Conservation (phyloP, 1,139 yeast genomes). For the Candida neerlandica region DNA sequence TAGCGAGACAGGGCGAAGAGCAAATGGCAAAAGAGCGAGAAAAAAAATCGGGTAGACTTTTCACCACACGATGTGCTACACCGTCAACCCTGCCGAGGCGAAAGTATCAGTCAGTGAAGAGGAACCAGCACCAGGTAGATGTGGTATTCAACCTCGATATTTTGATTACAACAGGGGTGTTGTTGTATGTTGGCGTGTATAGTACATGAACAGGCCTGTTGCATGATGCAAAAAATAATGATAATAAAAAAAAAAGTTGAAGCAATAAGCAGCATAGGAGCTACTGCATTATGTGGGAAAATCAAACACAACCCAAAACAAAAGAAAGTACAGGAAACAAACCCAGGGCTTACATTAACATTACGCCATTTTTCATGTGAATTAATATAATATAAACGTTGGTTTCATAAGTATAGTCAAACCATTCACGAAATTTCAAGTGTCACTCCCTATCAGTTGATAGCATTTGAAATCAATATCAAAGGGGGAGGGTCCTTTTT, state of each 20-base stretch:
- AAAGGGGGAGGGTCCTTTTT: too few species aligned
- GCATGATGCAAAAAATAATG: not conserved
- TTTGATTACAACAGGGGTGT: not conserved
- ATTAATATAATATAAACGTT: not conserved
- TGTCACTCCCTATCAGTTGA: not conserved
- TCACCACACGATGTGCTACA: not conserved
- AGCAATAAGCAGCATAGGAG: not conserved
- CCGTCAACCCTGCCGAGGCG: not conserved
- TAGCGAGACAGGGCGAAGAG: too few species aligned
- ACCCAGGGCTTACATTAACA: not conserved
- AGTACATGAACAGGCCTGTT: not conserved
- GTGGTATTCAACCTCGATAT: not conserved
- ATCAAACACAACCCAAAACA: not conserved
- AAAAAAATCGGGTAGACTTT: too few species aligned
- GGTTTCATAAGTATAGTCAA: not conserved
- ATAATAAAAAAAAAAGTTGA: too few species aligned
- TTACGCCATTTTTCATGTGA: not conserved
- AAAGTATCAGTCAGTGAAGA: not conserved
- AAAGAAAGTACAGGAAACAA: not conserved
- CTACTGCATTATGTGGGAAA: not conserved
- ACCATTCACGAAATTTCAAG: not conserved
- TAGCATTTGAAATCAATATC: too few species aligned
- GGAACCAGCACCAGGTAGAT: not conserved
- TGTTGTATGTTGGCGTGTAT: not conserved
- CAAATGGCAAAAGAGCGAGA: too few species aligned